Percentiles rank a stretch among this genome's conserved stretches.
Conservation (phyloP, 768 basidiomycete species). For the Clitopilus passeckerianus region DNA sequence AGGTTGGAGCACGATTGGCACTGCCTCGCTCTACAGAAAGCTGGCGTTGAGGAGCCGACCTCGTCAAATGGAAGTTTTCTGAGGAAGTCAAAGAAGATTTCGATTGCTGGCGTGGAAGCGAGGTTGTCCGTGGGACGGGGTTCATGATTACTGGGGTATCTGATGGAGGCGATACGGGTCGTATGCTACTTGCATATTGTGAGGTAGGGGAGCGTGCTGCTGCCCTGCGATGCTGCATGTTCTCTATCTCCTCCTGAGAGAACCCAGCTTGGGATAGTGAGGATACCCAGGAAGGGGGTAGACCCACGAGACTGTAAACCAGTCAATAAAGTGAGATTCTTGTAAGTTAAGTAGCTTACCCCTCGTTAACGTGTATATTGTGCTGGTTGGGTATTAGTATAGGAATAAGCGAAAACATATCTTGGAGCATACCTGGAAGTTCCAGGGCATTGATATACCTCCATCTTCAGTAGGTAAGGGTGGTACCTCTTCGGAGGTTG, state of each 20-base stretch:
- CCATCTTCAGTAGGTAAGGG: slow-evolving; percentile 42
- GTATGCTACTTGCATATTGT: slow-evolving; percentile 23
- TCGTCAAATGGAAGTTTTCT: slow-evolving; percentile 1
- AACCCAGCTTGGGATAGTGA: slow-evolving; percentile 60
- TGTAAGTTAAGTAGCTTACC: slow-evolving; percentile 31
- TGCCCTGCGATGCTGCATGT: slow-evolving; percentile 42
- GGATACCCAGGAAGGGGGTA: slow-evolving; percentile 72
- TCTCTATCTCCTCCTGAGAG: slow-evolving; percentile 62
- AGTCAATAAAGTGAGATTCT: slow-evolving; percentile 1
- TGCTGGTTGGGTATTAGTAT: slow-evolving; percentile 38
- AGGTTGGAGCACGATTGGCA: neutral
- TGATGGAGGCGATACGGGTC: slow-evolving; percentile 28
- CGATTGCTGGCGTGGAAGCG: slow-evolving; percentile 27
- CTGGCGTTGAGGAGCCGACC: neutral
- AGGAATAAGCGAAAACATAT: neutral
- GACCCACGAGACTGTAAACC: slow-evolving; percentile 44
- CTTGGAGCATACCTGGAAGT: slow-evolving; percentile 55
- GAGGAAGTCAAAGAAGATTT: slow-evolving; percentile 18
- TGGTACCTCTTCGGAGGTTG: slow-evolving; percentile 8
- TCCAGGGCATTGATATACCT: slow-evolving; percentile 66
- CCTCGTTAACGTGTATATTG: slow-evolving; percentile 77
- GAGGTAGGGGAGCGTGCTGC: slow-evolving; percentile 28
- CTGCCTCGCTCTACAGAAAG: neutral
- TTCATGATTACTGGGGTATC: slow-evolving; percentile 18
- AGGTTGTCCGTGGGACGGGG: slow-evolving; percentile 29